Evolutionary conservation across 116 monocot genomes (phyloP).

Genomic region (Trichopus zeylanicus): DNA sequence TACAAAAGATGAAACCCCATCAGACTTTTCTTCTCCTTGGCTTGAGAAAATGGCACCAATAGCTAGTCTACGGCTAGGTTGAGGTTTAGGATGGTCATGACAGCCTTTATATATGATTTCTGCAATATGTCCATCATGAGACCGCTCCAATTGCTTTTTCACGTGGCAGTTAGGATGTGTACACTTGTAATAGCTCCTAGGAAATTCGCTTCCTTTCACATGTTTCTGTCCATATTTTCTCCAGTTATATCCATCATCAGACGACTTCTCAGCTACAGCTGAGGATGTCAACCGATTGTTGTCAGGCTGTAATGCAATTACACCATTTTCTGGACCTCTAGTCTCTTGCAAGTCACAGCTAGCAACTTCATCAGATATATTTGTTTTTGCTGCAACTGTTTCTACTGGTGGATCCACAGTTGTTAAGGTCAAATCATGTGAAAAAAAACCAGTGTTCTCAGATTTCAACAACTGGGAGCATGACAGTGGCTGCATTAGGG

Average conservation of each 20-base stretch:
- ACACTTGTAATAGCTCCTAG: slow-evolving; percentile 97
- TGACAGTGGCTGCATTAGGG: background rate
- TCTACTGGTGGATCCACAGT: background rate
- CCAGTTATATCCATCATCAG: slow-evolving; percentile 98
- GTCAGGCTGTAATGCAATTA: slow-evolving; percentile 22
- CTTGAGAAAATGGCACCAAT: slow-evolving; percentile 39
- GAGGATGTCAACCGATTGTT: slow-evolving; percentile 18
- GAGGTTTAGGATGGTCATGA: slow-evolving; percentile 96
- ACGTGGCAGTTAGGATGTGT: slow-evolving; percentile 92
- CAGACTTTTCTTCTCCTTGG: slow-evolving; percentile 52
- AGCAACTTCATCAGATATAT: slow-evolving; percentile 20
- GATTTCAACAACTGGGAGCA: background rate
- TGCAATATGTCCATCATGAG: slow-evolving; percentile 87
- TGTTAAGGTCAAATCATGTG: background rate
- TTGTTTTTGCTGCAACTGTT: slow-evolving; percentile 4
- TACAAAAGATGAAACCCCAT: slow-evolving; percentile 28
- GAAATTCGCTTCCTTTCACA: slow-evolving; percentile 97
- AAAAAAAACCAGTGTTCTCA: background rate
- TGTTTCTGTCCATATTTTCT: slow-evolving; percentile 97
- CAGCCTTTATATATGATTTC: slow-evolving; percentile 87
- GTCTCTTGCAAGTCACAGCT: slow-evolving; percentile 30
- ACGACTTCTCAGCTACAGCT: slow-evolving; percentile 37
- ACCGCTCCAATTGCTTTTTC: slow-evolving; percentile 91
- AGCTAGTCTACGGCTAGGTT: slow-evolving; percentile 54
- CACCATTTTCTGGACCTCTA: slow-evolving; percentile 22